These are phyloP conservation scores for Allantophomopsis lycopodina DNA, from an alignment of 2,329 filamentous ascomycete genomes.

Conservation along the genomic window DNA sequence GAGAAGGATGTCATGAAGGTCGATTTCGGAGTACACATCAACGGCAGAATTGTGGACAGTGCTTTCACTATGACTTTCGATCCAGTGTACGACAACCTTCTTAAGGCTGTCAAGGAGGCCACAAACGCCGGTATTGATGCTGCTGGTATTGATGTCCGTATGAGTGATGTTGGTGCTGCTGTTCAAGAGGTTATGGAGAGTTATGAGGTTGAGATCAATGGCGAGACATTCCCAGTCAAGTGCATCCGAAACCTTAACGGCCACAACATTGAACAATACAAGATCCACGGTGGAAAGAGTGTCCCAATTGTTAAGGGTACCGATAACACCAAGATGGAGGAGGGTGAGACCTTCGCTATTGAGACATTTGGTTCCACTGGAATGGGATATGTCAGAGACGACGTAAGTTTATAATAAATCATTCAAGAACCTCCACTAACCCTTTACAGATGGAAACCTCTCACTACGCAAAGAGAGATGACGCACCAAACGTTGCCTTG, in stretches of 20 bases:
- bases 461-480: slow-evolving; percentile 66
- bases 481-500: slow-evolving; percentile 64
- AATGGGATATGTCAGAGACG: slow-evolving; percentile 74
- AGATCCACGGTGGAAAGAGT: slow-evolving; percentile 85
- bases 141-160: slow-evolving; percentile 82
- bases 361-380: slow-evolving; percentile 94
- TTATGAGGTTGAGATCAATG: slow-evolving; percentile 41
- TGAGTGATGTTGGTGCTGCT: slow-evolving; percentile 48
- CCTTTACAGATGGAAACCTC: slow-evolving; percentile 57
- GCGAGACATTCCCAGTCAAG: slow-evolving; percentile 38
- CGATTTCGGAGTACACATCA: slow-evolving; percentile 59
- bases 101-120: slow-evolving; percentile 52
- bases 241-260: slow-evolving; percentile 41
- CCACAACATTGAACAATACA: slow-evolving; percentile 80
- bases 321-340: slow-evolving; percentile 93
- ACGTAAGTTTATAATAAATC: slow-evolving; percentile 37
- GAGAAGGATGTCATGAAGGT: slow-evolving; percentile 61
- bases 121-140: slow-evolving; percentile 71
- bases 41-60: slow-evolving; percentile 57
- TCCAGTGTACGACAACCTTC: slow-evolving; percentile 52
- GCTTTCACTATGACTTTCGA: slow-evolving; percentile 59
- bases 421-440: slow-evolving; percentile 3
- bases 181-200: slow-evolving; percentile 50
- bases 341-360: slow-evolving; percentile 89
- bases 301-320: slow-evolving; percentile 85